Evolutionary conservation across 805 yeast genomes (phyloP), one percentile per base, ranked within the genome.

Genomic region (Metschnikowia vanudenii): DNA sequence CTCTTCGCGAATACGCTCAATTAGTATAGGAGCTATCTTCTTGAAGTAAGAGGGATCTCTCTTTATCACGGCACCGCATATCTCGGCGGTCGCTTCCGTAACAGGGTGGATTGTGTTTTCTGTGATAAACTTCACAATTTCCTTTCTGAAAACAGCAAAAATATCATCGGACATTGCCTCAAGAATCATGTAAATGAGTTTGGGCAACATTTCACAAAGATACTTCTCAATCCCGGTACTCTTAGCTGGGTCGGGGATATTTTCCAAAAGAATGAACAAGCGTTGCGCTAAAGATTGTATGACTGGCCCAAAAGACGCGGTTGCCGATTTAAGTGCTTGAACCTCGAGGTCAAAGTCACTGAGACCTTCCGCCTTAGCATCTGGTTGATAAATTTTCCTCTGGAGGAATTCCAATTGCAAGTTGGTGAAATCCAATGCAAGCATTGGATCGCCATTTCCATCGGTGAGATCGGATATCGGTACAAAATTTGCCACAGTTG

Each of bases 11-110:
- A 91, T 81, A 43, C 75, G 75, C 4, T 70, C 71, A 39, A 75
- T 65, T 16, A 85, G 63, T n/a, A 71, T 57, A 0, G 69, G 62
- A 31, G 77, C 73, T 22, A 80, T 61, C 37, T 62, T 64, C 1
- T 72, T 65, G 50, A 82, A 76, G 4, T 60, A 55, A 9, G 60
- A 56, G 0, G 89, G 83, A 39, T 83, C 81, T 36, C 88, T 77
- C 51, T 82, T 81, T 2, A 86, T 81, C 37, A 92, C 64, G 0
- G 85, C 76, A 8, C 91, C 92, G 41, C 88, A 74, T 3, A 91
- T 78, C 34, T 82, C 84, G 1, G 90, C 87, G 24, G 84, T 74
- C 0, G 85, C 76, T 41, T 85, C 84, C 1, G 84, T 80, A 30
- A 82, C 79, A 0, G 86, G 69, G 51, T 80, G 81, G 32, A 75